These are phyloP conservation scores for Hysterium pulicare DNA, from an alignment of 2,329 filamentous ascomycete genomes.

Conservation along the genomic window DNA sequence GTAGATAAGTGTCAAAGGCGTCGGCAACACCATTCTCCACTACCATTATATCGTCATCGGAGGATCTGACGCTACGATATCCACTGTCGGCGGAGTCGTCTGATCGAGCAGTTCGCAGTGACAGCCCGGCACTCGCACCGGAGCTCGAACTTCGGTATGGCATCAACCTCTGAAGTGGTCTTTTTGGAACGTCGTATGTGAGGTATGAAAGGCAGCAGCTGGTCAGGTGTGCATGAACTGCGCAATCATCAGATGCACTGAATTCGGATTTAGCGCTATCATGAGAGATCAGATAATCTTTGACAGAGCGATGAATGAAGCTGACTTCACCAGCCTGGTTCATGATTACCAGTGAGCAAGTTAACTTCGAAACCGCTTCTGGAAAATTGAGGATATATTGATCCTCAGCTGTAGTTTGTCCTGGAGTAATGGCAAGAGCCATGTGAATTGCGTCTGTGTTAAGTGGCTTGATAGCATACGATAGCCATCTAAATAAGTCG, in stretches of 20 bases:
- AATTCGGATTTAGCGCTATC: constrained; percentile 19
- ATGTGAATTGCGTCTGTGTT: constrained; percentile 16
- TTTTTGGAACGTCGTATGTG: constrained; percentile 23
- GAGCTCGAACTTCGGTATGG: constrained; percentile 11
- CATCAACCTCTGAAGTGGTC: constrained; percentile 17
- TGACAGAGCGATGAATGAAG: constrained; percentile 25
- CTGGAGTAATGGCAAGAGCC: constrained; percentile 16
- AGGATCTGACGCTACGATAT: constrained; percentile 23
- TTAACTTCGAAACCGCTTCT: constrained; percentile 19
- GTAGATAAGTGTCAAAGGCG: constrained; percentile 22
- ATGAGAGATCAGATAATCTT: constrained; percentile 20
- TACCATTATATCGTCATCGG: constrained; percentile 13
- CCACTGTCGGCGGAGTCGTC: constrained; percentile 27
- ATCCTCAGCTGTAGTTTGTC: constrained; percentile 7
- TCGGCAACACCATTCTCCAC: neutral
- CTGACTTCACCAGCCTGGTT: constrained; percentile 11
- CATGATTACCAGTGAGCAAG: constrained; percentile 24
- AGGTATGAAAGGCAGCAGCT: constrained; percentile 27
- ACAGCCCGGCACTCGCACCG: constrained; percentile 17
- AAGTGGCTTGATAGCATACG: constrained; percentile 21
- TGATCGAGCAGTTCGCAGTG: constrained; percentile 15
- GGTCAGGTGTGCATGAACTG: constrained; percentile 26
- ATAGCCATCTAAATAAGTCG: constrained; percentile 25
- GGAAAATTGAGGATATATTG: constrained; percentile 8
- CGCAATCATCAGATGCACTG: constrained; percentile 20